A percentile compares a stretch with the other conserved stretches of the same genome.
phyloP scores from a whole-genome alignment of 2,329 filamentous ascomycete species.

The Aspergillus viridinutans region DNA sequence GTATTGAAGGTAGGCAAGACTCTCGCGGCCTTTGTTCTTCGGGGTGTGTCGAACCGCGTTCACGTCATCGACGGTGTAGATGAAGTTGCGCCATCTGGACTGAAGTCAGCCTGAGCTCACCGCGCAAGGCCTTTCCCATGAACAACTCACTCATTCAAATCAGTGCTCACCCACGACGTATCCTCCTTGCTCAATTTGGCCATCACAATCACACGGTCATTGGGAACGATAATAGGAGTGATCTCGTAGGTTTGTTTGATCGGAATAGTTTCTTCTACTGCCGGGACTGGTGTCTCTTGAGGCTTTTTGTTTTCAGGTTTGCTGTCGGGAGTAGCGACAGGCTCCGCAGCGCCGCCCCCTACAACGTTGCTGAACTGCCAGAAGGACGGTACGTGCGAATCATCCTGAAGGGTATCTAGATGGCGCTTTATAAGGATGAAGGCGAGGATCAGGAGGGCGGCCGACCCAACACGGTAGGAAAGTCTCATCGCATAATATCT shows the following conservation, averaged over 20 bases:
- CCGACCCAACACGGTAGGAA: slow-evolving; percentile 24
- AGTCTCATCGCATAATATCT: slow-evolving; percentile 23
- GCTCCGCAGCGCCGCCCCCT: slow-evolving; percentile 10
- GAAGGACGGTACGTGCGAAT: slow-evolving; percentile 19
- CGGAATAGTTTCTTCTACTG: slow-evolving; percentile 8
- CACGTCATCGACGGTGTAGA: slow-evolving; percentile 41
- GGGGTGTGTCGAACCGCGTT: slow-evolving; percentile 28
- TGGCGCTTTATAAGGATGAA: slow-evolving; percentile 27
- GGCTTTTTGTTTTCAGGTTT: not conserved
- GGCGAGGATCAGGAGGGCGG: slow-evolving; percentile 27
- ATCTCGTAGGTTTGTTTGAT: slow-evolving; percentile 20
- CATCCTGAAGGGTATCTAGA: slow-evolving; percentile 15
- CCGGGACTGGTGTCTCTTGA: not conserved
- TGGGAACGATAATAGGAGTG: slow-evolving; percentile 27
- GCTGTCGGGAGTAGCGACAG: slow-evolving; percentile 6
- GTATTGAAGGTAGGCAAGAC: slow-evolving; percentile 44
- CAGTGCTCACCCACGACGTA: slow-evolving; percentile 43
- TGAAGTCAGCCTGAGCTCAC: not conserved
- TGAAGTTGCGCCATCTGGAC: slow-evolving; percentile 43
- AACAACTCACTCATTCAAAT: slow-evolving; percentile 41
- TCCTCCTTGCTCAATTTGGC: slow-evolving; percentile 42
- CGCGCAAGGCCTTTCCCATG: not conserved
- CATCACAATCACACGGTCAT: slow-evolving; percentile 43
- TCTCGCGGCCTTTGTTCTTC: slow-evolving; percentile 43
- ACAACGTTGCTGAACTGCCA: slow-evolving; percentile 22